Evolutionary conservation across 148 eudicot genomes (phyloP).

Genomic region (Vaccinium darrowii): DNA sequence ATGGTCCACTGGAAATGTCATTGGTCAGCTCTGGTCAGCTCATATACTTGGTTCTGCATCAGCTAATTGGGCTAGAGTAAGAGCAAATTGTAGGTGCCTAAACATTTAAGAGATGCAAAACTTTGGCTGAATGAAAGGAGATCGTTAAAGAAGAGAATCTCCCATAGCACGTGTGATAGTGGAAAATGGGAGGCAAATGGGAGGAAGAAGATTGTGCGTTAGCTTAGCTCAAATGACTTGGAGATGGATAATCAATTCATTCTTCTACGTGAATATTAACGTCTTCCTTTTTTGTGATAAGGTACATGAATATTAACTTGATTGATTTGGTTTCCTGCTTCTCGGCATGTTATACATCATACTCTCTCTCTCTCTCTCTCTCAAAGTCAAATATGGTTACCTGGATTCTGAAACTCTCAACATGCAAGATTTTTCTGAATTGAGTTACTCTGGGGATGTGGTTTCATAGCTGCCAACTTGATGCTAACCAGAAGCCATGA

Average conservation of each 20-base stretch:
- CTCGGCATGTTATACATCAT: background rate
- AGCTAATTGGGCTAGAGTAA: background rate
- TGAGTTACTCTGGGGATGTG: background rate
- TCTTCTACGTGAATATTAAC: background rate
- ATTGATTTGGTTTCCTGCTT: background rate
- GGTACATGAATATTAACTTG: background rate
- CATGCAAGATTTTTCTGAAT: background rate
- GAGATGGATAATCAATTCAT: background rate
- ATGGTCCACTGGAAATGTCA: background rate
- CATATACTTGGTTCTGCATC: background rate
- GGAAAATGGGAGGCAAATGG: slow-evolving; percentile 9
- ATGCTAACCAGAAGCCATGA: background rate
- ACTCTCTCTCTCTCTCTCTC: background rate
- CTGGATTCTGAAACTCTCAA: background rate
- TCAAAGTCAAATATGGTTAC: background rate
- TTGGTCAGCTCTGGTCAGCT: background rate
- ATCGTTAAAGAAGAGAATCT: background rate
- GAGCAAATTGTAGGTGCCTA: background rate
- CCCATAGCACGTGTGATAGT: background rate
- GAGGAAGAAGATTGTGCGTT: background rate
- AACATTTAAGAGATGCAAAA: background rate
- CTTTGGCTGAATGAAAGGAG: background rate
- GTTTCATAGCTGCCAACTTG: background rate
- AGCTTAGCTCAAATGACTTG: background rate
- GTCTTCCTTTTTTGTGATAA: no score